A percentile compares a stretch with the other conserved stretches of the same genome.
These are phyloP conservation scores for Lupinus albus DNA, from an alignment of 306 rosid species.

Conservation along the genomic window DNA sequence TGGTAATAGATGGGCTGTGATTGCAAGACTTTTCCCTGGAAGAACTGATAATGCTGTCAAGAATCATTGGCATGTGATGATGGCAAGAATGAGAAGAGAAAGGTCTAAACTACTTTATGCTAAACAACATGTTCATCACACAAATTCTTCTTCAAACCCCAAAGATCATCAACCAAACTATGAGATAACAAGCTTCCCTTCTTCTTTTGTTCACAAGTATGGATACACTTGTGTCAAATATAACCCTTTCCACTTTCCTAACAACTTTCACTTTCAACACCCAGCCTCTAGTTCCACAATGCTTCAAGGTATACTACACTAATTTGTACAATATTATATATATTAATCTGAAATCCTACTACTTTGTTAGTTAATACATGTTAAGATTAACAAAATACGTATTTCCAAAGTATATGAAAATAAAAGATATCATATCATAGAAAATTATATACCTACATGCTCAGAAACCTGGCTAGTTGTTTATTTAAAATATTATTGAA, in stretches of 20 bases:
- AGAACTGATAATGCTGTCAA: constrained; percentile 93
- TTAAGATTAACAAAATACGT: no score
- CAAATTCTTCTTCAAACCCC: constrained; percentile 28
- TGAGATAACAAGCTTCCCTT: constrained; percentile 39
- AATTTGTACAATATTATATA: no score
- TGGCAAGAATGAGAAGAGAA: constrained; percentile 75
- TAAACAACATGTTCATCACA: constrained; percentile 41
- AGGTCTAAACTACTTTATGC: constrained; percentile 58
- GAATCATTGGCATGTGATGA: constrained; percentile 97
- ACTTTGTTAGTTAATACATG: no score
- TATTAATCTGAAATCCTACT: no score
- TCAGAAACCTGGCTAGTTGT: no score
- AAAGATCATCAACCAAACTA: constrained; percentile 30
- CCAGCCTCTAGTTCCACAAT: constrained; percentile 44
- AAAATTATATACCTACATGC: no score
- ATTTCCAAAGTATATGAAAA: no score
- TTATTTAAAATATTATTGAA: no score
- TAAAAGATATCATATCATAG: no score
- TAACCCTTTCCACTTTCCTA: constrained; percentile 43
- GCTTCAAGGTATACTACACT: constrained; percentile 43
- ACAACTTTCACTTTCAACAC: constrained; percentile 38
- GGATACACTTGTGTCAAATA: constrained; percentile 32
- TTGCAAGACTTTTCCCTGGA: constrained; percentile 91
- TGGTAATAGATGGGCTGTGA: constrained; percentile 91
- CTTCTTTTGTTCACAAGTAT: constrained; percentile 50